These are phyloP conservation scores for Alisma plantagoaquatica DNA, from an alignment of 106 monocot genomes.

Conservation along the genomic window DNA sequence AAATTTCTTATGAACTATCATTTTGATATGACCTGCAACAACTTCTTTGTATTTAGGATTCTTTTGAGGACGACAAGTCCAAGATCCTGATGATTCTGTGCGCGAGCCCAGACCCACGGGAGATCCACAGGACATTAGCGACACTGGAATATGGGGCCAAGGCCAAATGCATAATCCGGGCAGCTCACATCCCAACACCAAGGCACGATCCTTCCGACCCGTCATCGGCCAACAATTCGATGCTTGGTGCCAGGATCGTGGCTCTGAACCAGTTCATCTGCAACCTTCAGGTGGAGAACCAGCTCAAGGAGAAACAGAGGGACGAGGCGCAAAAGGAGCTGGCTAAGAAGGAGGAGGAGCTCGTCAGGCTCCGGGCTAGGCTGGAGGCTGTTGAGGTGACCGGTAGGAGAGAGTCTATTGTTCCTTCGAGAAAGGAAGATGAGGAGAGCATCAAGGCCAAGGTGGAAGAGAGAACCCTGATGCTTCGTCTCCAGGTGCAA, in stretches of 20 bases:
- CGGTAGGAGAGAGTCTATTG: no score
- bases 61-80: constrained; percentile 91
- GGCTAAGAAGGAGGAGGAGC: constrained; percentile 52
- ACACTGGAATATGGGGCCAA: constrained; percentile 97
- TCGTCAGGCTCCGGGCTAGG: constrained; percentile 24
- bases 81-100: constrained; percentile 97
- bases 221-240: constrained; percentile 22
- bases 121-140: constrained; percentile 86
- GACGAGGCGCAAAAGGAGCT: constrained; percentile 48
- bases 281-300: constrained; percentile 78
- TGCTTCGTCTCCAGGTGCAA: constrained; percentile 31
- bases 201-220: constrained; percentile 22
- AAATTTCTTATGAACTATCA: background rate
- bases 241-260: constrained; percentile 55
- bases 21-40: background rate
- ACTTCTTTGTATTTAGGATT: constrained; percentile 41
- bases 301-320: constrained; percentile 54
- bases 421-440: no score
- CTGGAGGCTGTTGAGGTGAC: constrained; percentile 38
- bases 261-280: constrained; percentile 94
- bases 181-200: constrained; percentile 66
- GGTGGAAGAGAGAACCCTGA: constrained; percentile 40
- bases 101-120: constrained; percentile 90
- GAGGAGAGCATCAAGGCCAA: constrained; percentile 50
- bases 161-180: constrained; percentile 92